phyloP scores from a whole-genome alignment of 2,329 filamentous ascomycete genomes.

The Paracamarosporium sp. region DNA sequence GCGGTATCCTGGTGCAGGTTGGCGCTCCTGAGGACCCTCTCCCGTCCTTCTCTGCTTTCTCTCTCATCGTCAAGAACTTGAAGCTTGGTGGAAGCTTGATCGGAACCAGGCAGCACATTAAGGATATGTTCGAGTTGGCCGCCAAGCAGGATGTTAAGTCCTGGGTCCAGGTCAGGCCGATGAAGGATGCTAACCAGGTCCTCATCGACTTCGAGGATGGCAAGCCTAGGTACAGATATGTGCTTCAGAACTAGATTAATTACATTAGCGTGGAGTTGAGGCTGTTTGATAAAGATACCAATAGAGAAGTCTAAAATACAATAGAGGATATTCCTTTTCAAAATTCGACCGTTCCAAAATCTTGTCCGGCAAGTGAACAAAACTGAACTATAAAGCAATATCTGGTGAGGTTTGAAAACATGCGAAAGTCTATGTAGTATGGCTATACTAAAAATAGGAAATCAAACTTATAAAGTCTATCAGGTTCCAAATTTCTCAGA shows the following conservation, averaged over 20 bases:
- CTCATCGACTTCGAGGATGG: constrained; percentile 64
- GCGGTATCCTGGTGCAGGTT: constrained; percentile 70
- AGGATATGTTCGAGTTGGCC: constrained; percentile 60
- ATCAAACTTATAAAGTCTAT: too few relatives aligned
- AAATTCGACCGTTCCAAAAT: too few relatives aligned
- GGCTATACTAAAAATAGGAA: too few relatives aligned
- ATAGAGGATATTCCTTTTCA: too few relatives aligned
- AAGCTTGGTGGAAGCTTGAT: constrained; percentile 34
- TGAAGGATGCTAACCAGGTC: constrained; percentile 62
- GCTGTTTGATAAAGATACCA: not conserved
- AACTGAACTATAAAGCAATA: too few relatives aligned
- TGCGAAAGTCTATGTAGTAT: too few relatives aligned
- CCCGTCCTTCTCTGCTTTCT: constrained; percentile 60
- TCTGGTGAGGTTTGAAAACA: too few relatives aligned
- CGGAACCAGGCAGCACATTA: constrained; percentile 30
- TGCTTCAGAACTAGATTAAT: constrained; percentile 26
- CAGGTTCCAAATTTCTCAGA: too few relatives aligned
- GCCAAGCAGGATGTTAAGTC: constrained; percentile 65
- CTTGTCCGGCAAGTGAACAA: too few relatives aligned
- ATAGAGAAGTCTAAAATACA: too few relatives aligned
- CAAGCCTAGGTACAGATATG: constrained; percentile 56
- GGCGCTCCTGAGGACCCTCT: constrained; percentile 67
- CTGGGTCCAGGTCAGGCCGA: constrained; percentile 66
- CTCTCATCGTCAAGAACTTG: constrained; percentile 50
- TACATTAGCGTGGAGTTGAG: not conserved